phyloP scores from a whole-genome alignment of 2,329 filamentous ascomycete species.

The Atkinsonella texensis region DNA sequence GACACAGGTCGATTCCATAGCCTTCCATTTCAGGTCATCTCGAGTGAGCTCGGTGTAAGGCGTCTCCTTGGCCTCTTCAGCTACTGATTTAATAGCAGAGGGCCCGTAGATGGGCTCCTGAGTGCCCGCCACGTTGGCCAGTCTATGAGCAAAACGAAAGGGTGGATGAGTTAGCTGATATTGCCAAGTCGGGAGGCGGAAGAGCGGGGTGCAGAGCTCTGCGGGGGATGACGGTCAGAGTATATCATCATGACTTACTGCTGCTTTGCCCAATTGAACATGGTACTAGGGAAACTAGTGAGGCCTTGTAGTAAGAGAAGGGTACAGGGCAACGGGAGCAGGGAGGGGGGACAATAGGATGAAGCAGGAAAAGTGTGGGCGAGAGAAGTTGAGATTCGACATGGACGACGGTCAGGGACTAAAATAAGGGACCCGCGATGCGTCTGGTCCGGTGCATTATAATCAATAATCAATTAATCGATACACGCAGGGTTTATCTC shows the following conservation, averaged over 20 bases:
- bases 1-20: constrained; percentile 73
- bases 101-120: constrained; percentile 94
- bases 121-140: constrained; percentile 79
- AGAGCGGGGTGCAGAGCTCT: not conserved
- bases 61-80: constrained; percentile 63
- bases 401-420: not conserved
- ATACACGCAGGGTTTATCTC: not conserved
- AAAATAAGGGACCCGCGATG: no score
- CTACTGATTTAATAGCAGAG: constrained; percentile 73
- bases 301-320: not conserved
- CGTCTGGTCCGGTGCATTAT: not conserved
- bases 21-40: constrained; percentile 72
- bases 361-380: not conserved
- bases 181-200: constrained; percentile 1
- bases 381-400: not conserved
- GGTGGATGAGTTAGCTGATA: constrained; percentile 4
- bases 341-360: not conserved
- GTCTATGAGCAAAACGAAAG: constrained; percentile 26
- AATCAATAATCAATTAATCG: not conserved
- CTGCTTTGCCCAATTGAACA: constrained; percentile 94
- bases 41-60: constrained; percentile 71
- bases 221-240: constrained; percentile 2
- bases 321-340: not conserved
- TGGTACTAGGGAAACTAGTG: constrained; percentile 28
- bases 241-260: constrained; percentile 44